phyloP scores from a whole-genome alignment of 768 basidiomycete genomes.

The Termitomyces sp. region DNA sequence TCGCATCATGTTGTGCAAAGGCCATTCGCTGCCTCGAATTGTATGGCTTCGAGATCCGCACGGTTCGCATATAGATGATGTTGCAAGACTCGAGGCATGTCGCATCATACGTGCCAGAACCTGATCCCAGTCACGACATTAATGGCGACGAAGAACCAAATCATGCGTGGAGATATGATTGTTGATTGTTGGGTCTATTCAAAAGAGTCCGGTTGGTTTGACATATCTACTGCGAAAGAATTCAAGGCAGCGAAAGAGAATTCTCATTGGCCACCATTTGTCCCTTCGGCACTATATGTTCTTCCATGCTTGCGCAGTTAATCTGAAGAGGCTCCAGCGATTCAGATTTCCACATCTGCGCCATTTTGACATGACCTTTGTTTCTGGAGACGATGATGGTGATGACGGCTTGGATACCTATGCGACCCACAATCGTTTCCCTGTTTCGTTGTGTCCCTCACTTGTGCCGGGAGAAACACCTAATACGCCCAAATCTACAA shows the following conservation, averaged over 20 bases:
- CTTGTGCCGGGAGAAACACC: not conserved
- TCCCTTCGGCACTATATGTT: not conserved
- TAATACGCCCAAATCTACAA: not conserved
- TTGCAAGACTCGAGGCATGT: too few relatives aligned
- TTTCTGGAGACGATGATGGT: not conserved
- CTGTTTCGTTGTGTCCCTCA: not conserved
- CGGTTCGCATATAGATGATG: too few relatives aligned
- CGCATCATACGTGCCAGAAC: too few relatives aligned
- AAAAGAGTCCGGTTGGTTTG: not conserved
- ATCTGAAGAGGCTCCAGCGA: not conserved
- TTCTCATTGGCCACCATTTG: not conserved
- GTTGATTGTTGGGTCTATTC: not conserved
- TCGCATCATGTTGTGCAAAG: too few relatives aligned
- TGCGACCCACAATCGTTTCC: not conserved
- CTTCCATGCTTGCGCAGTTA: not conserved
- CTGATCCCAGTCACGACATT: not conserved
- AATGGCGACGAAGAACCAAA: not conserved
- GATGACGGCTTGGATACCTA: not conserved
- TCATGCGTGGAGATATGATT: not conserved
- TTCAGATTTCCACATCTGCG: not conserved
- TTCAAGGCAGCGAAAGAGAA: not conserved
- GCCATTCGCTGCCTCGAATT: too few relatives aligned
- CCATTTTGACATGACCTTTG: not conserved
- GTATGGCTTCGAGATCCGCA: too few relatives aligned
- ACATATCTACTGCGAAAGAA: not conserved